phyloP scores from a whole-genome alignment of 1,139 yeast species.

The Meyerozyma carpophila region DNA sequence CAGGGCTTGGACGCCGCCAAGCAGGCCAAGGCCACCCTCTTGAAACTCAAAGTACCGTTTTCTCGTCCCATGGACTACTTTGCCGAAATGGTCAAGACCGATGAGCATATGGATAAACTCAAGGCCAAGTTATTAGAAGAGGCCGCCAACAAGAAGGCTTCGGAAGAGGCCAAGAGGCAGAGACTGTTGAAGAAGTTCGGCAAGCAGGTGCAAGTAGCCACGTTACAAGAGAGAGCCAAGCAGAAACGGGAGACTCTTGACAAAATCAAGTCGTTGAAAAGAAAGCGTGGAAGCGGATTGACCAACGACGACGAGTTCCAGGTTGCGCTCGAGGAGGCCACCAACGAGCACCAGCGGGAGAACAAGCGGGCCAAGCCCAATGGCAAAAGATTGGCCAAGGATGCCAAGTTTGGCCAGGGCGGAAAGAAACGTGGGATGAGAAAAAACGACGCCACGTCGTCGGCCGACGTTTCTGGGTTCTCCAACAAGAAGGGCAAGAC shows the following conservation, averaged over 20 bases:
- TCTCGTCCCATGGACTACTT: slow-evolving; percentile 92
- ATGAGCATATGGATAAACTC: slow-evolving; percentile 95
- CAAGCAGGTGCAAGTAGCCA: slow-evolving; percentile 92
- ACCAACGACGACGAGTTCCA: slow-evolving; percentile 55
- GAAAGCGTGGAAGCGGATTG: slow-evolving; percentile 78
- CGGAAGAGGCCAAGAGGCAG: slow-evolving; percentile 91
- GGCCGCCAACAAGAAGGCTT: slow-evolving; percentile 86
- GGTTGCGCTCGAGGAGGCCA: slow-evolving; percentile 87
- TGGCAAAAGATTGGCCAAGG: slow-evolving; percentile 60
- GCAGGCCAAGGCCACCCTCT: slow-evolving; percentile 62
- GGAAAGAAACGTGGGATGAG: slow-evolving; percentile 74
- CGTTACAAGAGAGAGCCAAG: slow-evolving; percentile 90
- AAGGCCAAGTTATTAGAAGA: slow-evolving; percentile 77
- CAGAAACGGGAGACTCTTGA: slow-evolving; percentile 90
- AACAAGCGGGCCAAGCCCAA: slow-evolving; percentile 51
- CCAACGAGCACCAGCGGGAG: slow-evolving; percentile 37
- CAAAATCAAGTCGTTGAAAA: slow-evolving; percentile 81
- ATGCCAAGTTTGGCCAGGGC: slow-evolving; percentile 59
- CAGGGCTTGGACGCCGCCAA: slow-evolving; percentile 86
- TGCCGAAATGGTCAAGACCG: slow-evolving; percentile 98
- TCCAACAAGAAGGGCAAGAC: slow-evolving; percentile 38
- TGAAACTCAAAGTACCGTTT: slow-evolving; percentile 73
- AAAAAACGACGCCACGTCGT: slow-evolving; percentile 69
- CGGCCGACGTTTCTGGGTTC: slow-evolving; percentile 66
- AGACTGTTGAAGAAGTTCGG: slow-evolving; percentile 95